These are phyloP conservation scores for Cymodocea nodosa DNA, from an alignment of 116 monocot species.

Conservation along the genomic window DNA sequence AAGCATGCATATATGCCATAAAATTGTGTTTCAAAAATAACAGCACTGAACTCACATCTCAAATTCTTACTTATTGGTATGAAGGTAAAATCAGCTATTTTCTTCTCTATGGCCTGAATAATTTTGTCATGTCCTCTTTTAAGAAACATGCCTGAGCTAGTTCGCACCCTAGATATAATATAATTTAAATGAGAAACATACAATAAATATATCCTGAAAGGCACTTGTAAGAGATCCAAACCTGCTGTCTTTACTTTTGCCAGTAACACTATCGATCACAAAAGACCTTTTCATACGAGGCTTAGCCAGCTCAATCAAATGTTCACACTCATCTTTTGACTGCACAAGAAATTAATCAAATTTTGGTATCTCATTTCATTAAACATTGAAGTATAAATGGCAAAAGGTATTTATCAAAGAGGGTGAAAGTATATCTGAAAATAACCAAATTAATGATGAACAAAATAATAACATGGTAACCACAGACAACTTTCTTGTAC, in stretches of 20 bases:
- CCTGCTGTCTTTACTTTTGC: conserved; percentile 29
- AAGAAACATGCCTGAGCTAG: conserved; percentile 73
- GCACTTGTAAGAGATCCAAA: conserved; percentile 4
- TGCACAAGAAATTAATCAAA: conserved; percentile 4
- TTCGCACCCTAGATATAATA: conserved; percentile 34
- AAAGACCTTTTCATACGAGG: conserved; percentile 20
- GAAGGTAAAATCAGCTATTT: conserved; percentile 65
- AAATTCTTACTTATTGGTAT: conserved; percentile 45
- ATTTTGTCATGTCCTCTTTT: conserved; percentile 53
- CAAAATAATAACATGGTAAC: too few species aligned
- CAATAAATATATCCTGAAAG: neutral
- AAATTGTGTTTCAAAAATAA: too few species aligned
- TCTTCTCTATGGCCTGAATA: conserved; percentile 51
- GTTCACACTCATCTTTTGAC: conserved; percentile 37
- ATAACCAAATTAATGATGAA: too few species aligned
- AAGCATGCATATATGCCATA: too few species aligned
- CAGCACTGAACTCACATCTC: too few species aligned
- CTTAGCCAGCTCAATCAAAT: conserved; percentile 23
- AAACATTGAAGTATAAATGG: neutral
- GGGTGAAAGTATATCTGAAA: too few species aligned
- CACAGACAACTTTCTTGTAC: too few species aligned
- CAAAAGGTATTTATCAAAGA: neutral
- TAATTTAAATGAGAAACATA: neutral
- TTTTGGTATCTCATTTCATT: neutral
- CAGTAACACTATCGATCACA: conserved; percentile 27